Conservation (phyloP, 2,329 filamentous ascomycete genomes). For the Claviceps cyperi region DNA sequence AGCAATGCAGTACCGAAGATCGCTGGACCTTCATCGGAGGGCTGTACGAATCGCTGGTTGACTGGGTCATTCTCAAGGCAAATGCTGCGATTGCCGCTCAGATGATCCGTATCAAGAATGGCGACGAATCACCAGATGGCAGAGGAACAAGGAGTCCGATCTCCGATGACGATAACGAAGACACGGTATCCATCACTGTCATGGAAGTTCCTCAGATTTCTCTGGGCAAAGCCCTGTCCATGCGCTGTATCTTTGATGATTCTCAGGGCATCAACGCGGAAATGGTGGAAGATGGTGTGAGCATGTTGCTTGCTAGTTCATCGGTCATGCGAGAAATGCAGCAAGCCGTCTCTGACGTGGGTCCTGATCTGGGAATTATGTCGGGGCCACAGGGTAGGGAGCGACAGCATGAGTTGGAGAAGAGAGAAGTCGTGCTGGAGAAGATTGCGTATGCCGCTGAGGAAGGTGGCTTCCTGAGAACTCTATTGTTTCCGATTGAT, state of each 20-base stretch:
- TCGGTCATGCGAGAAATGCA: conserved; percentile 82
- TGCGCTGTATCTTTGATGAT: conserved; percentile 89
- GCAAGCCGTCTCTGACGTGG: conserved; percentile 61
- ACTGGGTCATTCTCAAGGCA: conserved; percentile 83
- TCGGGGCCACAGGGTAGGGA: conserved; percentile 54
- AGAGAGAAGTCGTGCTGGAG: conserved; percentile 69
- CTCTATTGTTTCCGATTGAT: conserved; percentile 63
- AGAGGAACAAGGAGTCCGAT: conserved; percentile 47
- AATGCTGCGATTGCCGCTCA: conserved; percentile 73
- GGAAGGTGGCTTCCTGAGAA: conserved; percentile 67
- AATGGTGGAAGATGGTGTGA: conserved; percentile 90
- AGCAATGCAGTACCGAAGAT: conserved; percentile 72
- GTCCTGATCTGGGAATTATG: conserved; percentile 64
- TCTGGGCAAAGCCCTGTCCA: conserved; percentile 74
- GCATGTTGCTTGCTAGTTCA: conserved; percentile 57
- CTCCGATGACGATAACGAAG: conserved; percentile 55
- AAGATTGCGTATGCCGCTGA: conserved; percentile 75
- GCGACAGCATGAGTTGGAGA: conserved; percentile 65
- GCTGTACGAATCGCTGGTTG: conserved; percentile 84
- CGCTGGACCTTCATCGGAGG: conserved; percentile 70
- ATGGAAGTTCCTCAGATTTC: conserved; percentile 70
- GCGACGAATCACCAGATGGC: conserved; percentile 53
- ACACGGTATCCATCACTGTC: conserved; percentile 80
- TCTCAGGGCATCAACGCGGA: conserved; percentile 85
- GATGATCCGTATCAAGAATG: conserved; percentile 50